Evolutionary conservation across 176 grass and related monocot species (phyloP), one percentile per base, ranked within the genome.

Genomic region (Cenchrus americanus): DNA sequence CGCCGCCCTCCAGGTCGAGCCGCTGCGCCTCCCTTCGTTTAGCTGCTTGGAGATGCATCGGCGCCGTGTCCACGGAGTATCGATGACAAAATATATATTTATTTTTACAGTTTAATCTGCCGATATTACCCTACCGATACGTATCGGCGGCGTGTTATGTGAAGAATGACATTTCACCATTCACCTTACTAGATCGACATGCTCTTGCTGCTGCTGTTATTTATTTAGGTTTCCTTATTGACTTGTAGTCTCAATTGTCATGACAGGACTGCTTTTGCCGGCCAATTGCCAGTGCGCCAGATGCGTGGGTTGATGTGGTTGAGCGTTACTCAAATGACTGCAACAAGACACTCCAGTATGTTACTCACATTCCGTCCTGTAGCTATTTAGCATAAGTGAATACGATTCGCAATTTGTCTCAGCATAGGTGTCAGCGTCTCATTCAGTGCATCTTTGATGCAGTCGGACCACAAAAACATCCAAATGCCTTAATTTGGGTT

Each of bases 401-500:
- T 85, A 21, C 12, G 81, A 21, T 78, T 60, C 1, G 5, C 21
- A 52, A 40, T 5, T 62, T 46, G 17, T 88, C 64, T 69, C 10
- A 15, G 50, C 7, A 32, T 69, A 41, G 53, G 52, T 24, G 27
- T 37, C 65, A 64, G 18, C 26, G 67, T 66, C 52, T 90, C 42
- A 83, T 66, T 19, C 15, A 19, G 42, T 86, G 52, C 80, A 78
- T 77, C 70, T 80, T 85, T 66, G 7, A 83, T 86, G 88, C 75
- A 98, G 95, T 46, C 77, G 92, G 68, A 95, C 92, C 34, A 77
- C 83, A 14, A 91, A 89, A 63, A 91, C 87, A 76, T 80, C 80
- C n/a, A 98, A 90, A 75, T 98, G 95, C 83, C 88, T 98, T 61
- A 98, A 98, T 42, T 84, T 98, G 59, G 95, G 95, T 55, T 95